These are phyloP conservation scores for Blastobotrys proliferans DNA, from an alignment of 1,139 yeast species.

Conservation along the genomic window DNA sequence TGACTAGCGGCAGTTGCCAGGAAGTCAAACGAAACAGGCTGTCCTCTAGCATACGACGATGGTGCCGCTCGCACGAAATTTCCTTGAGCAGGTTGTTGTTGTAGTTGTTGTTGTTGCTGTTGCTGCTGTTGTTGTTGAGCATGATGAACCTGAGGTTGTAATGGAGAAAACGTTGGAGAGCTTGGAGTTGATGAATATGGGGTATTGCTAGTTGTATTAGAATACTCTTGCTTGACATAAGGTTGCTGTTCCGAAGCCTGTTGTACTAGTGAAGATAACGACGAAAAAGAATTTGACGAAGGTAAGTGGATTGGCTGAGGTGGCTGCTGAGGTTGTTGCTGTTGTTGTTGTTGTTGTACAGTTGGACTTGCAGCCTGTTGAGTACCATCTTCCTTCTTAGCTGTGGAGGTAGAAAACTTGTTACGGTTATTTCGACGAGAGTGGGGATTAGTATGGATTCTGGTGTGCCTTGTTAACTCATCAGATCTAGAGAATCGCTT, in stretches of 20 bases:
- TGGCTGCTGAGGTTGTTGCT: conserved; percentile 1
- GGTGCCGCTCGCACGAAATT: conserved; percentile 12
- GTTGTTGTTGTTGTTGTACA: conserved; percentile 4
- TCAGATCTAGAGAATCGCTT: conserved; percentile 85
- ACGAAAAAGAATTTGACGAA: conserved; percentile 14
- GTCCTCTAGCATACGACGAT: conserved; percentile 19
- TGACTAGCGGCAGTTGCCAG: conserved; percentile 81
- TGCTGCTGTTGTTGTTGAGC: conserved; percentile 8
- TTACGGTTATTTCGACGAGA: conserved; percentile 48
- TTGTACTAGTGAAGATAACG: conserved; percentile 10
- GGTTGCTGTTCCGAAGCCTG: conserved; percentile 9
- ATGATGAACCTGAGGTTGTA: conserved; percentile 9
- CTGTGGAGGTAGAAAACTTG: conserved; percentile 19
- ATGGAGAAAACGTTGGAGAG: conserved; percentile 20
- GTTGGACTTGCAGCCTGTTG: conserved; percentile 21
- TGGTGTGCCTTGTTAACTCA: conserved; percentile 82
- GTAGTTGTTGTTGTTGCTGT: conserved; percentile 12
- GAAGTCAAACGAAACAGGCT: conserved; percentile 50
- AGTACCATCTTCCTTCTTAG: conserved; percentile 13
- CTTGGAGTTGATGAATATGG: conserved; percentile 23
- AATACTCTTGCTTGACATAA: conserved; percentile 17
- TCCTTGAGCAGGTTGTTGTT: conserved; percentile 5
- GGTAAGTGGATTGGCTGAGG: conserved; percentile 5
- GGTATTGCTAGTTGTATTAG: conserved; percentile 17
- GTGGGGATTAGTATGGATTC: conserved; percentile 82